Evolutionary conservation across 2,329 filamentous ascomycete genomes (phyloP), one percentile per base, ranked within the genome.

Genomic region (Orbilia javanica): DNA sequence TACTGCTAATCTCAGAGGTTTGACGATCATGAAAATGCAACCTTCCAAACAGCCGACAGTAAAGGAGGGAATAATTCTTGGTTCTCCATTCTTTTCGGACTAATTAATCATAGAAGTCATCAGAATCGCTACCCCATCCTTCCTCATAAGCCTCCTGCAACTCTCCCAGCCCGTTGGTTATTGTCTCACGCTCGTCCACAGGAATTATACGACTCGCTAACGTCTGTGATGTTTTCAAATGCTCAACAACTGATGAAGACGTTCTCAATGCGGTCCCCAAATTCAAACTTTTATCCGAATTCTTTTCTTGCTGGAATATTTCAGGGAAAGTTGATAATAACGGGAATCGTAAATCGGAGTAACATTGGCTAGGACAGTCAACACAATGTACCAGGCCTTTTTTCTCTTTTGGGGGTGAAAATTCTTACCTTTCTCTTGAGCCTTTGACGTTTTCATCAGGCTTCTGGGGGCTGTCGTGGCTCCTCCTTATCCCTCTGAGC

Each of bases 91-190:
- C 31, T 53, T 8, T 27, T 52, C 13, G 44, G 42, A 25, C 27
- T n/a, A 52, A 29, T 74, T 83, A 86, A 57, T 93, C 91, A 73
- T 93, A 90, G 20, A 89, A 90, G 7, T 90, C 87, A 81, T 93
- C 92, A 73, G 89, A 91, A 25, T 90, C 93, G 82, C 91, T 93
- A 11, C 90, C 90, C 92, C 93, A 97, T 0, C 93, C 93, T 79
- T 96, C 93, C 81, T 93, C 90, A 83, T 97, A 98, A 76, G 92
- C 92, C 82, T 97, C 94, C 0, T 92, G 91, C 81, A 98, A 90
- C 76, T 92, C 91, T 25, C 92, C 90, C 44, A 99, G 86, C 11
- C 92, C 90, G 82, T 97, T 96, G 53, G 90, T 89, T n/a, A 98
- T 86, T 1, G 87, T 87, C 84, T 99, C 96, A 48, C 95, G 88